Evolutionary conservation across 2,329 filamentous ascomycete genomes (phyloP).

Genomic region (Colletotrichum tofieldiae): DNA sequence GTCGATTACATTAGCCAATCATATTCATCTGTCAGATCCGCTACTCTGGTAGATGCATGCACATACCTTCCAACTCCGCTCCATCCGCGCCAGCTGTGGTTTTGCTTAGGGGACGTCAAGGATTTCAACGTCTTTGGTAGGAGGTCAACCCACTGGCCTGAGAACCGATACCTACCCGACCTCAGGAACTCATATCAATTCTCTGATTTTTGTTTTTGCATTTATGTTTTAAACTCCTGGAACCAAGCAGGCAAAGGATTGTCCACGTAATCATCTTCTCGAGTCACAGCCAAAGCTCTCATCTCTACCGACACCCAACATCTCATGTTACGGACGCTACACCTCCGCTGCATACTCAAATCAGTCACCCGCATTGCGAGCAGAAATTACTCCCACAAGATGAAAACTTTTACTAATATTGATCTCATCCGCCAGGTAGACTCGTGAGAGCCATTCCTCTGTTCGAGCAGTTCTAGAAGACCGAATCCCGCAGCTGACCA

Average conservation of each 20-base stretch:
- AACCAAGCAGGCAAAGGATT: not conserved
- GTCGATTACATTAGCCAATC: slow-evolving; percentile 12
- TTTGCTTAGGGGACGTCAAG: not conserved
- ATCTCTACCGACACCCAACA: not conserved
- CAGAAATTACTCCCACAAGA: slow-evolving; percentile 42
- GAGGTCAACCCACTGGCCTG: not conserved
- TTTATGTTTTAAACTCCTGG: too few species aligned
- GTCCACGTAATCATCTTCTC: not conserved
- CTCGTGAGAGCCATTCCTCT: slow-evolving; percentile 59
- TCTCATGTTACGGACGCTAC: slow-evolving; percentile 7
- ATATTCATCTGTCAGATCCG: not conserved
- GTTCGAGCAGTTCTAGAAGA: not conserved
- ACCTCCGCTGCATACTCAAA: not conserved
- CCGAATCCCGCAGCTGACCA: slow-evolving; percentile 14
- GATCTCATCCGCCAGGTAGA: slow-evolving; percentile 70
- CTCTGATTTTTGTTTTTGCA: too few species aligned
- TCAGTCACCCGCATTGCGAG: slow-evolving; percentile 20
- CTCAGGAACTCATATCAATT: not conserved
- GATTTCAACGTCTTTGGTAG: not conserved
- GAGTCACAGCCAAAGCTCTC: not conserved
- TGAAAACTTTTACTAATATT: slow-evolving; percentile 57
- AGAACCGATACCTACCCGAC: not conserved
- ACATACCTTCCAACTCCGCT: not conserved
- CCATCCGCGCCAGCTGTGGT: not conserved
- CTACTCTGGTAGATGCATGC: not conserved